A percentile compares a stretch with the other conserved stretches of the same genome.
phyloP scores from a whole-genome alignment of 148 eudicot genomes.

The Oxyria digyna region DNA sequence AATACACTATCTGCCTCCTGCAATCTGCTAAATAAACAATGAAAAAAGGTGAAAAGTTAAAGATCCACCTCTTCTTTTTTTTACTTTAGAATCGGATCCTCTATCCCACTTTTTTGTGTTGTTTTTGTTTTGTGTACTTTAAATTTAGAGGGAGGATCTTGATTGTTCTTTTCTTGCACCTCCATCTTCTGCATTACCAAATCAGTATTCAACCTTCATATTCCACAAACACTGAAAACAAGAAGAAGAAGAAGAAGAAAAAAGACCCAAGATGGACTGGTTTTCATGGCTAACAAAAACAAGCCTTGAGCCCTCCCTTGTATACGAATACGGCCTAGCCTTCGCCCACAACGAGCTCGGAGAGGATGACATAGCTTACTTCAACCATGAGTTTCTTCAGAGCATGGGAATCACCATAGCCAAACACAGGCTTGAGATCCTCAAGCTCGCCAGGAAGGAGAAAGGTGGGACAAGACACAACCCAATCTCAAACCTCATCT shows the following conservation, averaged over 20 bases:
- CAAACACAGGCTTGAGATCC: conserved; percentile 86
- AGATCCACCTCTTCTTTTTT: not conserved
- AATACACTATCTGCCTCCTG: not conserved
- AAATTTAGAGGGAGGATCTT: not conserved
- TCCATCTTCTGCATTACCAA: not conserved
- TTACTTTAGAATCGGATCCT: no score
- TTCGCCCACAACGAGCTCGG: conserved; percentile 73
- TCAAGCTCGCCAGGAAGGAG: conserved; percentile 52
- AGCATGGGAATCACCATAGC: conserved; percentile 91
- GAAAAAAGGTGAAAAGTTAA: not conserved
- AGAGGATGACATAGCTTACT: conserved; percentile 61
- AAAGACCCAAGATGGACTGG: conserved; percentile 55
- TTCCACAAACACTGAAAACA: not conserved
- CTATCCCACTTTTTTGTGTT: no score
- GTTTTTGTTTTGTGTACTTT: no score
- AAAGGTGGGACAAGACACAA: conserved; percentile 6
- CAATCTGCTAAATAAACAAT: not conserved
- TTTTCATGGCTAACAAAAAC: conserved; percentile 82
- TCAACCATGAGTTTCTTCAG: conserved; percentile 88
- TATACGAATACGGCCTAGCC: conserved; percentile 55
- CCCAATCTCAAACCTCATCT: conserved; percentile 29
- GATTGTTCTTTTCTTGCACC: conserved; percentile 1
- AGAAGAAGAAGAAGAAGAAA: not conserved
- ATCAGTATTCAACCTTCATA: not conserved
- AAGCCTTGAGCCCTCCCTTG: conserved; percentile 45